These are phyloP conservation scores for Murraya paniculata DNA, from an alignment of 345 rosid species.

Conservation along the genomic window DNA sequence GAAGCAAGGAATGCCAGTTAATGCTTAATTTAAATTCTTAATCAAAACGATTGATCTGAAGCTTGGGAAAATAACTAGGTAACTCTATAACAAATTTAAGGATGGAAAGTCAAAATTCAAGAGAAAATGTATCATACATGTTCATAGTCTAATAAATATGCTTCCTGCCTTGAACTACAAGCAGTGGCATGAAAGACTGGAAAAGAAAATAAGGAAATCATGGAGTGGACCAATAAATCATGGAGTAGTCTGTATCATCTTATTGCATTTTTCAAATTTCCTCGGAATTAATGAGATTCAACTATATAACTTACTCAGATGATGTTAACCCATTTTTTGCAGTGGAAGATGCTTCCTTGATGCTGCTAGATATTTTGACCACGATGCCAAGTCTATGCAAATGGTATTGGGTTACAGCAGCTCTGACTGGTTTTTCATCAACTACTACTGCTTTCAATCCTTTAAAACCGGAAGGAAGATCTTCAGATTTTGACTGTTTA, in stretches of 20 bases:
- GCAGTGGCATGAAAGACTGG: neutral
- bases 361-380: constrained; percentile 57
- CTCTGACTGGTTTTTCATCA: constrained; percentile 87
- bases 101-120: neutral
- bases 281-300: neutral
- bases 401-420: constrained; percentile 86
- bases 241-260: neutral
- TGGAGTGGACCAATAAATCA: neutral
- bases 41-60: neutral
- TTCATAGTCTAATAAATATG: neutral
- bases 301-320: constrained; percentile 43
- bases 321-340: constrained; percentile 51
- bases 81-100: neutral
- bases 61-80: neutral
- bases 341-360: constrained; percentile 36
- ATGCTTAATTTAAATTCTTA: neutral
- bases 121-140: neutral
- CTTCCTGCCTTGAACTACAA: neutral
- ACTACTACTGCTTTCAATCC: constrained; percentile 81
- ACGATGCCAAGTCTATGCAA: constrained; percentile 83
- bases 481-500: constrained; percentile 59
- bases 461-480: constrained; percentile 64
- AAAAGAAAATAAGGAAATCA: neutral
- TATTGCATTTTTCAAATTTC: neutral
- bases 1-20: neutral